Evolutionary conservation across 306 rosid species (phyloP), one percentile per base, ranked within the genome.

Genomic region (Spatholobus suberectus): DNA sequence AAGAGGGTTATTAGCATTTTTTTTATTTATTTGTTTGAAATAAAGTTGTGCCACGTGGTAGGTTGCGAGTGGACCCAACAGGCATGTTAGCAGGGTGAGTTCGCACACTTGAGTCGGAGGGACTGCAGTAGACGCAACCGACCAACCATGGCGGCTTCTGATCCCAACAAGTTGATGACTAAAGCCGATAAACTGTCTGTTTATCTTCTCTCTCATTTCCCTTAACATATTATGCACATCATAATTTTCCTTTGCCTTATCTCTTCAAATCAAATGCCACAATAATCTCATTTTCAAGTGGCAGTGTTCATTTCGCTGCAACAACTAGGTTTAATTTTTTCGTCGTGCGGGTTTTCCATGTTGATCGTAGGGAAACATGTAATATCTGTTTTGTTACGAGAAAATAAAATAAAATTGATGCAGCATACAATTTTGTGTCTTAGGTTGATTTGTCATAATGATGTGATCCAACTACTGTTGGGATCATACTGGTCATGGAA

Each of bases 161-260:
- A 94, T 90, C 89, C 92, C 82, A 83, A 90, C 65, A 94, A 94
- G 78, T 65, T 94, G 81, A 79, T 94, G 5, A 43, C 77, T 81
- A 94, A 94, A 85, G 98, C 98, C 80, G 94, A 94, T 81, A 90
- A 92, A 40, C 85, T 89, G 98, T 94, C 8, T 47, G 87, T 80
- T 37, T 71, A 38, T 76, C 67, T 69, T 21, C 54, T 73, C 41
- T 52, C 34, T 75, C 70, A 35, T 6, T 62, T 10, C 8, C 2
- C 20, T 4, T 34, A 5, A 1, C 20, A 8, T 8, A 46, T n/a
- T 40, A 8, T 44, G 32, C 54, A 34, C 34, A 67, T 35, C 43
- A 4, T 8, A 10, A 11, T 66, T 66, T 40, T 20, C 18, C 51
- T 51, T 41, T 34, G 0, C 37, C 43, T 4, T 21, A 0, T 51